These are phyloP conservation scores for Aphanomyces astaci DNA, from an alignment of 352 stramenopile genomes.

Conservation along the genomic window DNA sequence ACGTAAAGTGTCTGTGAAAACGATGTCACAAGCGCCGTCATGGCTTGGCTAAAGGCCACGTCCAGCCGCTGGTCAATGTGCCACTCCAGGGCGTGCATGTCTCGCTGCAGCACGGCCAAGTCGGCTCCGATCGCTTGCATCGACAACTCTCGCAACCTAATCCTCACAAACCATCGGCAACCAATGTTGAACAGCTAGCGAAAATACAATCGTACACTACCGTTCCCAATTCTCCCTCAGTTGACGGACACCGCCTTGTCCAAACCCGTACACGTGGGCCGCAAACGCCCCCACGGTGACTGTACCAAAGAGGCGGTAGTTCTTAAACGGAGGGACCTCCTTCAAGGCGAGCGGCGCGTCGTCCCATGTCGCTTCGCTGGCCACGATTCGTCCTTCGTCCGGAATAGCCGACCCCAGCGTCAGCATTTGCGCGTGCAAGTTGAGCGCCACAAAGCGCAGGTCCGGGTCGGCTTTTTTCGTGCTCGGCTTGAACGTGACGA, in stretches of 20 bases:
- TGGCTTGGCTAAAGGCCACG: constrained; percentile 71
- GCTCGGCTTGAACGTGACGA: constrained; percentile 77
- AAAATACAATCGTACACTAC: neutral
- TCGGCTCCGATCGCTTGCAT: constrained; percentile 39
- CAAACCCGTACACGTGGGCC: constrained; percentile 77
- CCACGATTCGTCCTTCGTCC: neutral
- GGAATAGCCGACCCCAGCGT: constrained; percentile 63
- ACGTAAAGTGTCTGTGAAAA: constrained; percentile 82
- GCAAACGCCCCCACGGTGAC: constrained; percentile 77
- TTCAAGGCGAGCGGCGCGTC: constrained; percentile 21
- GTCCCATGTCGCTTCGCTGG: neutral
- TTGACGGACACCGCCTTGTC: constrained; percentile 63
- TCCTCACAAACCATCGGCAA: too few relatives aligned
- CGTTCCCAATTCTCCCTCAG: constrained; percentile 54
- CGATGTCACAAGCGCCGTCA: constrained; percentile 75
- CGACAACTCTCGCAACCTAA: constrained; percentile 34
- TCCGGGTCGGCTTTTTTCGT: constrained; percentile 80
- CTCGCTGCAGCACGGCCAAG: constrained; percentile 57
- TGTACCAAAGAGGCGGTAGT: constrained; percentile 64
- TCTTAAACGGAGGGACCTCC: constrained; percentile 36
- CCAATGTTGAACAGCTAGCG: too few relatives aligned
- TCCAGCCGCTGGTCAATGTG: constrained; percentile 75
- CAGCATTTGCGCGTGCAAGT: constrained; percentile 77
- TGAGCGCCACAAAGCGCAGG: constrained; percentile 71
- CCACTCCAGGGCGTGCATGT: constrained; percentile 78